These are phyloP conservation scores for Desmodesmus armatus DNA, from an alignment of 139 green algal genomes.

Conservation along the genomic window DNA sequence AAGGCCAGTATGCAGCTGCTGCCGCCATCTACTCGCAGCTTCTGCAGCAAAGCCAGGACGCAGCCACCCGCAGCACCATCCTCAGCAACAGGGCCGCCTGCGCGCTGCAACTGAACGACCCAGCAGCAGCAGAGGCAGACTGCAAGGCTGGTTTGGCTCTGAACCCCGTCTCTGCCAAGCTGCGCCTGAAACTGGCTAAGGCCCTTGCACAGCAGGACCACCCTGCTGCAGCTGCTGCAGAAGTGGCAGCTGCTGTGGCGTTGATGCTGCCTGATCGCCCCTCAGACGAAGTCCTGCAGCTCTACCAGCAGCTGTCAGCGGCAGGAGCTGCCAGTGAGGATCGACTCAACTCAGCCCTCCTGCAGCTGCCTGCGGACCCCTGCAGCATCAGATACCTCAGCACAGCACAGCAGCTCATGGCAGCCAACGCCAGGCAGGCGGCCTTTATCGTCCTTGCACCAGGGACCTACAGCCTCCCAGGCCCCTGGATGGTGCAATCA, in stretches of 20 bases:
- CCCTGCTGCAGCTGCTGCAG: not conserved
- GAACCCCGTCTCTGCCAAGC: constrained; percentile 15
- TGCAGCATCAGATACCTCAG: not conserved
- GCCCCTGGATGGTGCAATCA: not conserved
- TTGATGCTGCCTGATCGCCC: not conserved
- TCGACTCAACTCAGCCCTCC: too few species aligned
- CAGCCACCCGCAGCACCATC: not conserved
- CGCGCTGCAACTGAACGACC: not conserved
- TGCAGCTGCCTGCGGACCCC: constrained; percentile 20
- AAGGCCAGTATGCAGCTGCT: too few species aligned
- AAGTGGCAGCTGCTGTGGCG: constrained; percentile 19
- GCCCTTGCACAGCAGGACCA: constrained; percentile 6
- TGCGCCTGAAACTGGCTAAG: constrained; percentile 32
- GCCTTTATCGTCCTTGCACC: constrained; percentile 33
- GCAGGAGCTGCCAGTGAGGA: not conserved
- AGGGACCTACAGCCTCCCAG: constrained; percentile 28
- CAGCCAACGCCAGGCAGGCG: not conserved
- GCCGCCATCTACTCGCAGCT: too few species aligned
- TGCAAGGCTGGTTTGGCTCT: constrained; percentile 26
- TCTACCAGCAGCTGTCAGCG: not conserved
- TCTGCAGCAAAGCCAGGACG: not conserved
- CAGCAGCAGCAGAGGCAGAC: constrained; percentile 17
- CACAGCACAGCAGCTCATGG: not conserved
- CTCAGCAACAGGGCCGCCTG: constrained; percentile 39
- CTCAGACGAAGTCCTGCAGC: not conserved